Base-by-base conservation (phyloP, 1,284 basidiomycete species). In the Ceratobasidium sp. region DNA sequence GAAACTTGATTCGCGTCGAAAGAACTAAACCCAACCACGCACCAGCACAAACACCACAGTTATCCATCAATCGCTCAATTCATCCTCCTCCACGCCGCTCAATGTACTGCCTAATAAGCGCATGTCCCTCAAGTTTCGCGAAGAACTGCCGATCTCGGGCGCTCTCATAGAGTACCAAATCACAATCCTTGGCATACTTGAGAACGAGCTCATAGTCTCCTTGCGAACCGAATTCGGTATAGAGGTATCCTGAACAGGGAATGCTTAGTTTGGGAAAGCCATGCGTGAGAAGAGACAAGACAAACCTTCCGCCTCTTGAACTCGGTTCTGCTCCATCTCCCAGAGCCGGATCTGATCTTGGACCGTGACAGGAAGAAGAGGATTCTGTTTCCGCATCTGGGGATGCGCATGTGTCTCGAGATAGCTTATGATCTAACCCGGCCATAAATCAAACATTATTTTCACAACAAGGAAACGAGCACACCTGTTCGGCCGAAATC, bases 261-360 rank as follows among this genome's bases (percentile, higher is more conserved):
- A 64, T 23, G n/a, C 78, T 79, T 64, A 56, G 80, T 78, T 17
- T 81, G 80, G 73, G 71, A 56, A 40, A 54, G 6, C 20, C 10
- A 20, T 23, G 33, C 1, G 28, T 38, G 38, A 52, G 33, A 33
- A 62, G 67, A 52, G 78, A 66, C 48, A 33, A 33, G 2, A 82
- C 84, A 68, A 82, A 95, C 96, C 94, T 88, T 96, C 94, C 83
- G 93, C 89, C 42, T 93, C 92, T 81, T 94, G 92, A 1, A 99
- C 88, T 68, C 98, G 90, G 84, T 99, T 97, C 85, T 94, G 93
- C 86, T 99, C 98, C 71, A 97, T 88, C 85, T 99, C 97, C 97
- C 98, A 99, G 20, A 99, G 88, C 71, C 98, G 92, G 80, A 99
- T 95, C 86, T 99, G 98, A 86, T 99, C 98, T 82, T 98, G 96